Evolutionary conservation across 768 basidiomycete genomes (phyloP), one percentile per base, ranked within the genome.

Genomic region (Pleurotus ostreatus): DNA sequence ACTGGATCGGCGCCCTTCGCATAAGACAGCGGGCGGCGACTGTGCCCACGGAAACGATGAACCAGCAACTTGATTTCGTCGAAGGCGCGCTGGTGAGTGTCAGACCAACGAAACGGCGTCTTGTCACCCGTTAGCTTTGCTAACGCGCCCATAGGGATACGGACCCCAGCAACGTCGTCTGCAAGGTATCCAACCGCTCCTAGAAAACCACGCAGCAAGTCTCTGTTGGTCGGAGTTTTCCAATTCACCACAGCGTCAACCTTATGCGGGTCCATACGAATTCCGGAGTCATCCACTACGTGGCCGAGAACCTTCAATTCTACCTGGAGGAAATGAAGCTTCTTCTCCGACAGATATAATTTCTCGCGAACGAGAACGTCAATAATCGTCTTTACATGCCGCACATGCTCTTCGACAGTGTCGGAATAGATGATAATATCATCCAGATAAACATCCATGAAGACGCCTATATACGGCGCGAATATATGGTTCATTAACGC

Each of bases 81-180:
- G 54, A 78, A 78, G 0, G 75, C 72, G 0, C 61, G 52, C 30
- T 71, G 66, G 5, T 73, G 60, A 1, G 68, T 70, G 16, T 57
- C 62, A 8, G 48, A 53, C 71, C 68, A 71, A 5, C 64, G 49
- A 58, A 68, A 71, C 0, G 67, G 62, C 0, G 62, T 64, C 0
- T 60, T 61, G 41, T 65, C 63, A 5, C 68, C 64, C 1, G 68
- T 68, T 0, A 69, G 23, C 0, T 56, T 53, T 15, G 55, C 57
- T 0, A 79, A 59, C 0, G 71, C 53, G 1, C 66, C 71, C 71
- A 78, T 75, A 1, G 75, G 75, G 1, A 77, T 71, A 0, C 70
- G 62, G 1, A 79, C 57, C 0, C 59, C 58, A 0, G 60, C 57
- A 1, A 71, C 61, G 18, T 74, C 73, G 44, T 69, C 66, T 0